phyloP scores from a whole-genome alignment of 1,284 basidiomycete genomes.

The Rhodotorula sp. region DNA sequence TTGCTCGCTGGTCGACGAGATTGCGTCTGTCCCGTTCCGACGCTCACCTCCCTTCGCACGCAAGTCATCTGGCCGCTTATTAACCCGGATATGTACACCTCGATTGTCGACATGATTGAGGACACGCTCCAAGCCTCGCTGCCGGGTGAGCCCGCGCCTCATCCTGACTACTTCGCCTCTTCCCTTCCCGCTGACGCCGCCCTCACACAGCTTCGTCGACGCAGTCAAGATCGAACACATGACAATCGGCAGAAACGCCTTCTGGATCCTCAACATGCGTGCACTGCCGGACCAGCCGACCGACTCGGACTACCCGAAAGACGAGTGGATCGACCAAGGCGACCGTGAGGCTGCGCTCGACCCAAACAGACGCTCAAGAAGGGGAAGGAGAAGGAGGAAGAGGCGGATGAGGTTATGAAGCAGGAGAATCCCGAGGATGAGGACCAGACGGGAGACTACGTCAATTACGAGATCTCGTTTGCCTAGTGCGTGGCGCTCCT shows the following conservation, averaged over 20 bases:
- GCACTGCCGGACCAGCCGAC: slow-evolving; percentile 60
- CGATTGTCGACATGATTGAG: slow-evolving; percentile 57
- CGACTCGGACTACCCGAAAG: slow-evolving; percentile 53
- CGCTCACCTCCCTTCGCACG: no score
- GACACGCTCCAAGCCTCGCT: slow-evolving; percentile 32
- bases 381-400: slow-evolving; percentile 43
- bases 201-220: slow-evolving; percentile 61
- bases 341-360: slow-evolving; percentile 44
- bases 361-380: slow-evolving; percentile 36
- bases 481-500: slow-evolving; percentile 54
- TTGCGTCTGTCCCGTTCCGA: no score
- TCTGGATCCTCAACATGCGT: slow-evolving; percentile 64
- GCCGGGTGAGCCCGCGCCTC: no score
- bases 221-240: slow-evolving; percentile 72
- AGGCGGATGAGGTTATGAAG: background rate
- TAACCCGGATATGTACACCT: slow-evolving; percentile 52
- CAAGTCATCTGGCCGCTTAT: slow-evolving; percentile 53
- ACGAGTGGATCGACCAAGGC: slow-evolving; percentile 58
- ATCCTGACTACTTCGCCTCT: no score
- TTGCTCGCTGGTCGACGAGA: no score
- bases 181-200: no score
- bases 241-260: slow-evolving; percentile 65
- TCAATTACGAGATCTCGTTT: slow-evolving; percentile 72
- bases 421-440: slow-evolving; percentile 30
- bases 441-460: slow-evolving; percentile 54